phyloP scores from a whole-genome alignment of 768 basidiomycete species.

The Suillus paluster region DNA sequence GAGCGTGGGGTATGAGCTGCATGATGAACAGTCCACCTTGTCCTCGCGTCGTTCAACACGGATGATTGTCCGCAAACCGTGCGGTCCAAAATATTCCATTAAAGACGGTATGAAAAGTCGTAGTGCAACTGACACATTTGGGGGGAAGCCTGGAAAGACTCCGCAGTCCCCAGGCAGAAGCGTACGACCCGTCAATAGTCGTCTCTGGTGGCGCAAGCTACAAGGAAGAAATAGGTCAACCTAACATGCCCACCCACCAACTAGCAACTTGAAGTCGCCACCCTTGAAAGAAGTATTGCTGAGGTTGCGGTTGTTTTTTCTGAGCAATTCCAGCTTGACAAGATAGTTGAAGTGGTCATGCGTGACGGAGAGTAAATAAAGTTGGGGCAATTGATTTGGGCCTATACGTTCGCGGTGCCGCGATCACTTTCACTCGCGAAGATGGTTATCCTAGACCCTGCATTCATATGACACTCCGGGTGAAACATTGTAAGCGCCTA shows the following conservation, averaged over 20 bases:
- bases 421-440: background rate
- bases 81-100: background rate
- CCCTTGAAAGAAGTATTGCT: background rate
- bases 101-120: background rate
- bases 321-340: background rate
- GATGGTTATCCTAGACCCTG: background rate
- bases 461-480: background rate
- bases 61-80: background rate
- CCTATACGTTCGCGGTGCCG: background rate
- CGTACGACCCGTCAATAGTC: background rate
- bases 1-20: background rate
- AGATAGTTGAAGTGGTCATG: background rate
- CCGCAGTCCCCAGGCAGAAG: background rate
- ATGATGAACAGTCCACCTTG: background rate
- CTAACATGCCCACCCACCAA: background rate
- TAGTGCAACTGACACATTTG: background rate
- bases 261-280: background rate
- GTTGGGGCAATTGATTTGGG: background rate
- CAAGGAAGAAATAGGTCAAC: background rate
- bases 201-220: constrained; percentile 3
- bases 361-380: background rate
- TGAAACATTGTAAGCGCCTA: background rate
- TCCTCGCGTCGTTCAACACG: background rate
- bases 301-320: background rate
- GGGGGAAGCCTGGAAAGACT: background rate